Percentiles rank a stretch among this genome's conserved stretches.
These are phyloP conservation scores for Cytospora piceae DNA, from an alignment of 2,329 filamentous ascomycete genomes.

Conservation along the genomic window DNA sequence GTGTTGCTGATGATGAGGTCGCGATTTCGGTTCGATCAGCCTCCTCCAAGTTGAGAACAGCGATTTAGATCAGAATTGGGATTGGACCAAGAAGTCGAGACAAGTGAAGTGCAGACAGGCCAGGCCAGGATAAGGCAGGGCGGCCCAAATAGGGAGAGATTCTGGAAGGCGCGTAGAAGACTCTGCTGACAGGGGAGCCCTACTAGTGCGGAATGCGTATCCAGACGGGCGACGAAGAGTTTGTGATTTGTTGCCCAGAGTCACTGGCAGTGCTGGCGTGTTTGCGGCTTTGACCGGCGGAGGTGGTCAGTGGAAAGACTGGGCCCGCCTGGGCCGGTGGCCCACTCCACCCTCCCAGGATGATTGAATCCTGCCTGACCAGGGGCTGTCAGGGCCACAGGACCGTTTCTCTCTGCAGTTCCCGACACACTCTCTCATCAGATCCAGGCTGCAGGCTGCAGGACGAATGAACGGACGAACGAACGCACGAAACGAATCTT, in stretches of 20 bases:
- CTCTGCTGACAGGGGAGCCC: conserved; percentile 24
- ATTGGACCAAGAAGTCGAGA: conserved; percentile 8
- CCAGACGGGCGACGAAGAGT: conserved; percentile 6
- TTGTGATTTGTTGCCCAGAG: not conserved
- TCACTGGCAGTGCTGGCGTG: conserved; percentile 18
- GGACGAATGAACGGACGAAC: not conserved
- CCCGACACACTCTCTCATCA: not conserved
- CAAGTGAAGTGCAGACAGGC: not conserved
- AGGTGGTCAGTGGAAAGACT: conserved; percentile 12
- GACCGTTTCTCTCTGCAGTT: not conserved
- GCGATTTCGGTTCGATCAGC: not conserved
- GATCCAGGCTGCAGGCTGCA: conserved; percentile 11
- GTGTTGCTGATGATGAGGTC: not conserved
- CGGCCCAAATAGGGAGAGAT: conserved; percentile 25
- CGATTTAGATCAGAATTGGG: not conserved
- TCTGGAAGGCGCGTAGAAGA: conserved; percentile 30
- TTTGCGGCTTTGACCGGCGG: conserved; percentile 22
- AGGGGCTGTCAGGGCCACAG: not conserved
- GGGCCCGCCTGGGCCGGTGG: conserved; percentile 2
- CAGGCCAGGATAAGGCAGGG: conserved; percentile 13
- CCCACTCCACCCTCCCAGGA: not conserved
- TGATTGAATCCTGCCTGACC: not conserved
- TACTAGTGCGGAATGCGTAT: conserved; percentile 1
- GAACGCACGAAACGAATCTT: not conserved
- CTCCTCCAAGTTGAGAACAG: not conserved